Percentiles rank a stretch among this genome's conserved stretches.
phyloP scores from a whole-genome alignment of 352 stramenopile species.

The Phytophthora citrophthora region DNA sequence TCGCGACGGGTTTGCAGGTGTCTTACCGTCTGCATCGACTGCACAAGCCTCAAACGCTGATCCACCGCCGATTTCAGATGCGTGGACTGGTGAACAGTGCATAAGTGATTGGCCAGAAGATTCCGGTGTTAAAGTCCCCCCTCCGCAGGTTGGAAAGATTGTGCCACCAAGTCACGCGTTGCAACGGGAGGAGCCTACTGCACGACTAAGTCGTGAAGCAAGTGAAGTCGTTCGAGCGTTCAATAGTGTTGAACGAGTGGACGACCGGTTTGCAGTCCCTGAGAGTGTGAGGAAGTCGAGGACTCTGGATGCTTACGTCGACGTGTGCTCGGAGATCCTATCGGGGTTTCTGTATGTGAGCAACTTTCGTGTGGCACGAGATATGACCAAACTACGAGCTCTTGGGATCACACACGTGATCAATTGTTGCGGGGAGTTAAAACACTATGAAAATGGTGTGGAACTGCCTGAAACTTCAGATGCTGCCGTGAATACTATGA shows the following conservation, averaged over 20 bases:
- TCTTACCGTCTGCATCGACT: slow-evolving; percentile 32
- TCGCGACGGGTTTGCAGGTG: slow-evolving; percentile 36
- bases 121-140: background rate
- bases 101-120: background rate
- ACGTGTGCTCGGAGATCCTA: slow-evolving; percentile 71
- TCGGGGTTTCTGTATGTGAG: slow-evolving; percentile 63
- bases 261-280: slow-evolving; percentile 42
- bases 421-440: slow-evolving; percentile 63
- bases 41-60: slow-evolving; percentile 18
- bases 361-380: slow-evolving; percentile 50
- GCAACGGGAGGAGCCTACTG: slow-evolving; percentile 19
- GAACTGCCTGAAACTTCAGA: slow-evolving; percentile 3
- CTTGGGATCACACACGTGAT: slow-evolving; percentile 64
- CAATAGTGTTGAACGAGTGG: slow-evolving; percentile 5
- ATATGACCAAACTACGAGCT: slow-evolving; percentile 26
- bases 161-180: slow-evolving; percentile 27
- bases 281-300: slow-evolving; percentile 71
- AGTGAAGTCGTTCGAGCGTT: slow-evolving; percentile 13
- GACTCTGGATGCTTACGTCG: slow-evolving; percentile 40
- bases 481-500: slow-evolving; percentile 23
- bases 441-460: slow-evolving; percentile 7
- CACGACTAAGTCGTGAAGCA: slow-evolving; percentile 7
- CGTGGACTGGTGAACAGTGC: slow-evolving; percentile 14
- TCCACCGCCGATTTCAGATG: slow-evolving; percentile 16
- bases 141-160: slow-evolving; percentile 18